phyloP scores from a whole-genome alignment of 164 flowering plant species.

The Stephania yunnanensis region DNA sequence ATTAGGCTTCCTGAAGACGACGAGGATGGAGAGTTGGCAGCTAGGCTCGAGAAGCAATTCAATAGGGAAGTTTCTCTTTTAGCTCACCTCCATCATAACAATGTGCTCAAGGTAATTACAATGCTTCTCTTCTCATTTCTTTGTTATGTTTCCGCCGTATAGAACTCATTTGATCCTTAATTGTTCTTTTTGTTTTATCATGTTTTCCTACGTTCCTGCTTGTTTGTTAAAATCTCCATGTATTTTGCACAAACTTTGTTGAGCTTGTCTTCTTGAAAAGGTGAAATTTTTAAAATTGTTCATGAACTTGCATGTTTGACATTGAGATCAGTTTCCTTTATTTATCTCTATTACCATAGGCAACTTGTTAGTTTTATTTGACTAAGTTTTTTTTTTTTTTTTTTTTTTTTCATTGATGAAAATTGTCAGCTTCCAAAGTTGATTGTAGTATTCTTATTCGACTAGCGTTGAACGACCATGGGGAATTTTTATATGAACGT shows the following conservation, averaged over 20 bases:
- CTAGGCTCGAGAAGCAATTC: slow-evolving; percentile 65
- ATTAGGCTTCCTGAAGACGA: slow-evolving; percentile 70
- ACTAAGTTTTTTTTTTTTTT: not conserved
- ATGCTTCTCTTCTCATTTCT: not conserved
- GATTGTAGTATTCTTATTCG: not conserved
- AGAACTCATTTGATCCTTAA: not conserved
- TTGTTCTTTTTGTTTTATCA: not conserved
- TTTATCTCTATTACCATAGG: not conserved
- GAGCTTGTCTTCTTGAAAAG: not conserved
- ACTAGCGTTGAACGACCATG: not conserved
- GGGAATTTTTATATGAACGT: not conserved
- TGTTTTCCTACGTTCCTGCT: not conserved
- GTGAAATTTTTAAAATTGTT: not conserved
- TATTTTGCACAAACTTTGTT: not conserved
- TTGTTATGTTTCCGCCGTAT: not conserved
- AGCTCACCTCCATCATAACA: slow-evolving; percentile 61
- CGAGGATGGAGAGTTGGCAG: slow-evolving; percentile 51
- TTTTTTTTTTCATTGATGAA: too few relatives aligned
- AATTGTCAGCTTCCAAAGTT: too few relatives aligned
- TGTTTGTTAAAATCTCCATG: not conserved
- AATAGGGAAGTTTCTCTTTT: slow-evolving; percentile 64
- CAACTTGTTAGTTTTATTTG: not conserved
- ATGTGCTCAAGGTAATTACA: slow-evolving; percentile 63
- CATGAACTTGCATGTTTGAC: not conserved
- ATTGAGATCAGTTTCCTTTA: not conserved